Evolutionary conservation across 2,329 filamentous ascomycete genomes (phyloP), one percentile per base, ranked within the genome.

Genomic region (Corynespora cassiicola): DNA sequence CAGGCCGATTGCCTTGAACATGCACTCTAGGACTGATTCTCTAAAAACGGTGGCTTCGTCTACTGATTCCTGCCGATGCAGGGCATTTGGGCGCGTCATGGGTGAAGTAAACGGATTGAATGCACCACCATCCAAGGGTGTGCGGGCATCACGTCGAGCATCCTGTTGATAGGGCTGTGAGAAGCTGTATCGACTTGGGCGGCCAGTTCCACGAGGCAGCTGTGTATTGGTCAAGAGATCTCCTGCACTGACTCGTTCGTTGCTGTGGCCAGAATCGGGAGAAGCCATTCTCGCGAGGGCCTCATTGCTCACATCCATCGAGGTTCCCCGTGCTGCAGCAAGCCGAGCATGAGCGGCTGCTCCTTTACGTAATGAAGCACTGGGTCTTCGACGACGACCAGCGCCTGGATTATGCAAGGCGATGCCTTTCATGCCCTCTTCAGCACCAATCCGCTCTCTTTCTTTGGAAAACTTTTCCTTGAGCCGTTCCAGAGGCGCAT

Each of bases 401-500:
- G 64, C 79, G 64, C 58, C 84, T 7, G 84, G 81, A 56, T 97
- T 99, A 64, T 99, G 94, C 24, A 99, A 75, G 5, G 95, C 94
- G 53, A 99, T 97, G 0, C 94, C 95, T 69, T 97, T 97, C 49
- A 82, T 85, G 12, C 86, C 82, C 44, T 96, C 90, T 56, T 94
- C 89, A 2, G 83, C 80, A 2, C 86, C 87, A 14, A 90, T 82
- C 7, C 90, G 83, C 57, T 96, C 90, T 50, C 86, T 81, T 60
- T 99, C 94, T 28, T 84, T 81, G 22, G 79, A 81, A 58, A 99
- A 99, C 59, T 97, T 99, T 52, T 95, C 89, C 63, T 97, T 97
- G 14, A 99, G 72, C 14, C 92, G 79, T 46, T 87, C 82, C 23
- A 99, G 64, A 1, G 92, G 88, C 42, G 88, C 82, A 5, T 94